Base-by-base conservation (phyloP, 352 stramenopile species). In the Pythium scleroteichum region DNA sequence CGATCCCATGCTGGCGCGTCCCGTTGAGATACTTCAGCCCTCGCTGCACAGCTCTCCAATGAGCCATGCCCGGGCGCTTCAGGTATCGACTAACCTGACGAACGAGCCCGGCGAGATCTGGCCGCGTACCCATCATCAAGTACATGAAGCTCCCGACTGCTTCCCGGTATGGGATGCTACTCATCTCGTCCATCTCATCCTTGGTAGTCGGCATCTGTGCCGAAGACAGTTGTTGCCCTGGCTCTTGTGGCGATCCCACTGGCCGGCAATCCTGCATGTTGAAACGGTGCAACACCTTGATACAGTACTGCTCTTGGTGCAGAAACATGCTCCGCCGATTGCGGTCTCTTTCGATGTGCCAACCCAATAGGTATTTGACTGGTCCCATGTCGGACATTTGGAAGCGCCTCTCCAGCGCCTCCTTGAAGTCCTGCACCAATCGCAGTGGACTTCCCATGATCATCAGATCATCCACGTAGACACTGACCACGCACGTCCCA, bases 381-480 rank as follows among this genome's bases (percentile, higher is more conserved):
- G 0, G 0, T 13, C 56, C 52, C 0, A 69, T 2, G 22, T 70
- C 63, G 0, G 51, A 47, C 44, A 66, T 65, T 14, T 47, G 6
- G 14, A 70, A 70, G 1, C 49, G 32, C 0, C 6, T 14, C 7
- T 58, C 57, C 8, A 65, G 12, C 0, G 13, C 0, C 0, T 42
- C 7, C 16, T 63, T 59, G 52, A 73, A 19, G 3, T 58, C 41
- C 2, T 50, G 10, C 8, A 63, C 45, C 10, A 60, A 41, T 17
- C 20, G 20, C 23, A 56, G 27, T 8, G 26, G 44, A 9, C 10
- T 27, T 49, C 33, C 50, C 1, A 58, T 53, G n/a, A 70, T 20
- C 33, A 74, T 6, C 8, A 74, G 46, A 29, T 74, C 66, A 27
- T 74, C 62, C 1, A 74, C 55, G 22, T 74, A 68, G 0, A 61